Conservation (phyloP, 306 rosid genomes). For the barrel medic (Medicago truncatula) region DNA sequence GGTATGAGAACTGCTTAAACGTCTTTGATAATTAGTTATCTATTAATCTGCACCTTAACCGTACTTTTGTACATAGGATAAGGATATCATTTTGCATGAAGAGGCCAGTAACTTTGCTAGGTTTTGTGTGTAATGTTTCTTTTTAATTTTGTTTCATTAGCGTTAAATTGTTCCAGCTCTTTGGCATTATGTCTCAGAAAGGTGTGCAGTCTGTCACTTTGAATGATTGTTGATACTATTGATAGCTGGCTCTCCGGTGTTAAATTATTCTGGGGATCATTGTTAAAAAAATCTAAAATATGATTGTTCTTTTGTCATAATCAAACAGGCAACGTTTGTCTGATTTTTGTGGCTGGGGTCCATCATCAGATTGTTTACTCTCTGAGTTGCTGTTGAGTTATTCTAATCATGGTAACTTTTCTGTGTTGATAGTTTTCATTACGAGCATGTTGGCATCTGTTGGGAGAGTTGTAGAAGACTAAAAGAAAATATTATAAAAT, state of each 20-base stretch:
- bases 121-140: conserved; percentile 11
- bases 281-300: conserved; percentile 37
- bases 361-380: conserved; percentile 47
- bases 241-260: conserved; percentile 33
- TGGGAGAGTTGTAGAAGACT: conserved; percentile 22
- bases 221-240: conserved; percentile 31
- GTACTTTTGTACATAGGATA: conserved; percentile 26
- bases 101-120: conserved; percentile 13
- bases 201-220: background rate
- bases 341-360: conserved; percentile 43
- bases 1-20: conserved; percentile 54
- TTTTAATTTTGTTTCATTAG: conserved; percentile 23
- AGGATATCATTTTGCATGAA: conserved; percentile 4
- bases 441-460: conserved; percentile 25
- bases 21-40: conserved; percentile 27
- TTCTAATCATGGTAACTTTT: conserved; percentile 43
- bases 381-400: conserved; percentile 46
- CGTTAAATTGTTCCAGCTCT: conserved; percentile 9
- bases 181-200: conserved; percentile 24
- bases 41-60: background rate
- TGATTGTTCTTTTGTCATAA: conserved; percentile 41
- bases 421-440: conserved; percentile 38
- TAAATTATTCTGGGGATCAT: conserved; percentile 32
- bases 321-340: conserved; percentile 37
- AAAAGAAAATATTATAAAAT: conserved; percentile 13